Percentiles rank a stretch among this genome's conserved stretches.
These are phyloP conservation scores for Orobanche coerulescens DNA, from an alignment of 257 asterid genomes.

Conservation along the genomic window DNA sequence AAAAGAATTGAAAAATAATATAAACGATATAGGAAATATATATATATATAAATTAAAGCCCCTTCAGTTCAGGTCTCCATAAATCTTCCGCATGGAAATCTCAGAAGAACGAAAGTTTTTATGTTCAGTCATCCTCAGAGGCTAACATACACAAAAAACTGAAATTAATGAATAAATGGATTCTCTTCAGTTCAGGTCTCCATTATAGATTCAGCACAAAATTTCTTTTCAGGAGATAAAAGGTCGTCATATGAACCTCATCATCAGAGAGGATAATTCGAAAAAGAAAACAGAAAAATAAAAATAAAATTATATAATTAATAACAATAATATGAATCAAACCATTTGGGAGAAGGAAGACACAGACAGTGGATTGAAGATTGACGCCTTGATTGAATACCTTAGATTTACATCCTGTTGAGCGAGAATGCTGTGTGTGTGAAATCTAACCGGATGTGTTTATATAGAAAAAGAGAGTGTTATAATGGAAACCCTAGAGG, in stretches of 20 bases:
- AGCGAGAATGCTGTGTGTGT: too few relatives aligned
- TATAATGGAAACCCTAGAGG: constrained; percentile 25
- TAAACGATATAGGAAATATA: background rate
- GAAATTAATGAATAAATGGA: background rate
- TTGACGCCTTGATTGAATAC: background rate
- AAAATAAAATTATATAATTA: too few relatives aligned
- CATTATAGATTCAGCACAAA: constrained; percentile 31
- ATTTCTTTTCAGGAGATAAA: constrained; percentile 34
- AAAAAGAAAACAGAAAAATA: too few relatives aligned
- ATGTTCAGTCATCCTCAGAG: constrained; percentile 38
- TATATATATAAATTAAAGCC: background rate
- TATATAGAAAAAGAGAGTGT: background rate
- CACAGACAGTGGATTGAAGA: too few relatives aligned
- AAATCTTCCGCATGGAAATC: constrained; percentile 39
- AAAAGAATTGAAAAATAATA: background rate
- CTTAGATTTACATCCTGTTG: too few relatives aligned
- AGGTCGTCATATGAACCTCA: constrained; percentile 23
- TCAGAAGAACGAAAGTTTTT: constrained; percentile 62
- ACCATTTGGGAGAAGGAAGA: too few relatives aligned
- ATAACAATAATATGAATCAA: too few relatives aligned
- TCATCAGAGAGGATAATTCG: constrained; percentile 11
- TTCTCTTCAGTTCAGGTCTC: constrained; percentile 41
- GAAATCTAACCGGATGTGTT: too few relatives aligned
- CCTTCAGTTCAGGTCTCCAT: constrained; percentile 67
- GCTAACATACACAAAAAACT: background rate